Percentiles rank a stretch among this genome's conserved stretches.
Evolutionary conservation across 257 asterid genomes (phyloP).

Genomic region (Euphrasia confusa): DNA sequence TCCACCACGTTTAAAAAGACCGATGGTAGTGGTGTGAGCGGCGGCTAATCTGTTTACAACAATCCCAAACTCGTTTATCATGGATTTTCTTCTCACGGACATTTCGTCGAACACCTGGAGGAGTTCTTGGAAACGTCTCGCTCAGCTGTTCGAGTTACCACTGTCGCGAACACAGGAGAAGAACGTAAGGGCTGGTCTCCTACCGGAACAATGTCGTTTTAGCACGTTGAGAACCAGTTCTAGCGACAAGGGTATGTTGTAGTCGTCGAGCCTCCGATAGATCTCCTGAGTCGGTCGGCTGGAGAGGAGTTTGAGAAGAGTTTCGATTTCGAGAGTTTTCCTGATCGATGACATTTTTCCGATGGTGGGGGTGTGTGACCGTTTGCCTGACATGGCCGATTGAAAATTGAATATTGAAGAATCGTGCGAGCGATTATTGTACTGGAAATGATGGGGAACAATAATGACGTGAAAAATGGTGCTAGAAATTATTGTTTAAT

Average conservation of each 20-base stretch:
- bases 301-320: constrained; percentile 43
- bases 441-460: constrained; percentile 13
- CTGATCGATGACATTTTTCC: constrained; percentile 27
- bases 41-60: constrained; percentile 51
- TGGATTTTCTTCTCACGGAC: constrained; percentile 34
- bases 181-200: constrained; percentile 65
- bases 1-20: constrained; percentile 39
- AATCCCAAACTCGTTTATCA: constrained; percentile 39
- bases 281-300: constrained; percentile 31
- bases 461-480: too few relatives aligned
- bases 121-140: constrained; percentile 46
- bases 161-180: constrained; percentile 46
- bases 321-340: constrained; percentile 48
- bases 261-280: constrained; percentile 37
- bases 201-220: constrained; percentile 63
- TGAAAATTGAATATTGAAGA: constrained; percentile 15
- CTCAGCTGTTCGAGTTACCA: constrained; percentile 33
- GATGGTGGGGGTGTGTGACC: constrained; percentile 16
- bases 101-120: constrained; percentile 74
- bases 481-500: too few relatives aligned
- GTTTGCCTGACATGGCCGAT: constrained; percentile 21
- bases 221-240: constrained; percentile 61
- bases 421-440: neutral
- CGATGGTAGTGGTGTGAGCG: constrained; percentile 64
- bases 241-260: constrained; percentile 36